Conservation (phyloP, 208 protist genomes). For the Crithidia expoeki region DNA sequence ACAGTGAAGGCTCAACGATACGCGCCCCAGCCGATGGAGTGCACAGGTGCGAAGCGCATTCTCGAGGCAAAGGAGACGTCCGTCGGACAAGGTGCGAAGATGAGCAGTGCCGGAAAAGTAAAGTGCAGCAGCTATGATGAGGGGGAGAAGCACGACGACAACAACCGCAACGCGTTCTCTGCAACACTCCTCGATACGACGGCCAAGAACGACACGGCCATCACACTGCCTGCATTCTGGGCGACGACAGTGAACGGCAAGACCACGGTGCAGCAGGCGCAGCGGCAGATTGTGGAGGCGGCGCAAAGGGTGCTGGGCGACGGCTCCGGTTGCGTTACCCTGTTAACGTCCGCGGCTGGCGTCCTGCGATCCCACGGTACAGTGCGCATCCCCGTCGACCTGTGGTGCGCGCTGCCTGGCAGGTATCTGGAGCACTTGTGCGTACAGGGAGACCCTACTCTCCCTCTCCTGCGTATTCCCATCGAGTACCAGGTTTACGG, state of each 20-base stretch:
- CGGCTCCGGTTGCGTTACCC: constrained; percentile 66
- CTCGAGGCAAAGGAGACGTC: constrained; percentile 19
- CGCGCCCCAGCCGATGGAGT: constrained; percentile 38
- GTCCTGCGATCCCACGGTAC: constrained; percentile 39
- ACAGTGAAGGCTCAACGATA: constrained; percentile 41
- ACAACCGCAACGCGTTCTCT: background rate
- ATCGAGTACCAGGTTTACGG: constrained; percentile 69
- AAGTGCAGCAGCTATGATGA: background rate
- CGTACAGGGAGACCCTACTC: constrained; percentile 48
- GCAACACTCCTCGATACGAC: background rate
- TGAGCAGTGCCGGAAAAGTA: background rate
- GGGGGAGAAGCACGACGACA: background rate
- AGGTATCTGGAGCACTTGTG: constrained; percentile 72
- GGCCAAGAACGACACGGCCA: background rate
- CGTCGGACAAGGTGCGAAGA: background rate
- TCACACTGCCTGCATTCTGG: constrained; percentile 58
- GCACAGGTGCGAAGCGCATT: constrained; percentile 14
- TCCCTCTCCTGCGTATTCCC: constrained; percentile 58
- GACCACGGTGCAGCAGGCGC: constrained; percentile 56
- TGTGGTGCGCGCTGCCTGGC: constrained; percentile 81
- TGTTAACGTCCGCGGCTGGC: constrained; percentile 29
- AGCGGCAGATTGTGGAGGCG: constrained; percentile 48
- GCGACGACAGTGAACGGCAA: constrained; percentile 58
- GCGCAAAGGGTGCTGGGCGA: constrained; percentile 78
- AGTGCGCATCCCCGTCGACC: constrained; percentile 38